These are phyloP conservation scores for Atkinsonella texensis DNA, from an alignment of 2,329 filamentous ascomycete species.

Conservation along the genomic window DNA sequence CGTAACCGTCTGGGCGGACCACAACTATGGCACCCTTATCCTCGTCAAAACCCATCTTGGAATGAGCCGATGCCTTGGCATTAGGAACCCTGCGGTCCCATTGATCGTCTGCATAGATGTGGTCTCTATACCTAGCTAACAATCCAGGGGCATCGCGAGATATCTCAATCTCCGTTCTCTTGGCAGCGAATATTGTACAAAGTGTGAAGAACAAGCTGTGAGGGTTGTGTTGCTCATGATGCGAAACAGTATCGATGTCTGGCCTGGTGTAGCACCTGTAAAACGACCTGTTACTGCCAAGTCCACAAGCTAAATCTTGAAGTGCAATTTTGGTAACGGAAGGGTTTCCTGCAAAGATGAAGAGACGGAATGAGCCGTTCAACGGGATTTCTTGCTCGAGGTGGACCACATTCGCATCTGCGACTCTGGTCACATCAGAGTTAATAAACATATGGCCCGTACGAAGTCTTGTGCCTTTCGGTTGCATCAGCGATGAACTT, in stretches of 20 bases:
- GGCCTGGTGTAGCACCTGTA: constrained; percentile 51
- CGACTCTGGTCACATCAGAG: constrained; percentile 72
- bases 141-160: constrained; percentile 55
- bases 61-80: constrained; percentile 64
- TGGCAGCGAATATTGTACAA: constrained; percentile 60
- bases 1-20: constrained; percentile 77
- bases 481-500: constrained; percentile 57
- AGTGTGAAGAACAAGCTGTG: constrained; percentile 75
- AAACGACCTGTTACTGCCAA: constrained; percentile 59
- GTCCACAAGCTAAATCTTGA: constrained; percentile 52
- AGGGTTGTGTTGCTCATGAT: constrained; percentile 75
- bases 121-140: constrained; percentile 64
- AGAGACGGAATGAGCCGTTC: constrained; percentile 80
- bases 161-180: constrained; percentile 61
- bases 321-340: constrained; percentile 49
- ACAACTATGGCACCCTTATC: constrained; percentile 69
- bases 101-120: constrained; percentile 78
- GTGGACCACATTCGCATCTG: constrained; percentile 81
- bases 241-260: constrained; percentile 50
- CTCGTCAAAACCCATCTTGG: constrained; percentile 71
- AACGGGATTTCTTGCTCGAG: constrained; percentile 81
- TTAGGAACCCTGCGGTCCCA: constrained; percentile 59
- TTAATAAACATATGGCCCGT: constrained; percentile 68
- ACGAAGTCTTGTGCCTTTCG: constrained; percentile 50
- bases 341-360: constrained; percentile 68